A percentile compares a stretch with the other conserved stretches of the same genome.
phyloP scores from a whole-genome alignment of 108 stramenopile species.

The Discostella stelligeroides region DNA sequence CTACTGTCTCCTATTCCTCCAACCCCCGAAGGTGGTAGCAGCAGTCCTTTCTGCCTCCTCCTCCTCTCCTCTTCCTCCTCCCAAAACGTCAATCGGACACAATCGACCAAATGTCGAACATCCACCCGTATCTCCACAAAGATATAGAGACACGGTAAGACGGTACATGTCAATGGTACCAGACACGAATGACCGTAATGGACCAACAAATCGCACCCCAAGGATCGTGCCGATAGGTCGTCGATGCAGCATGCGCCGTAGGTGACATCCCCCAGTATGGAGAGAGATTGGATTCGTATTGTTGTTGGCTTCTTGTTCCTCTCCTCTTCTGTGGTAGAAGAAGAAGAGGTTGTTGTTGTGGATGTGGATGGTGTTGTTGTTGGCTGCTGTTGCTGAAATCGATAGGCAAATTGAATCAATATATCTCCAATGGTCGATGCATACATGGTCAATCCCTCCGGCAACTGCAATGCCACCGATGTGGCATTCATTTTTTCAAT shows the following conservation, averaged over 20 bases:
- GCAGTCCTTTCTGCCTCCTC: background rate
- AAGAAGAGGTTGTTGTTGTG: too few relatives aligned
- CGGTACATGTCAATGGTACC: conserved; percentile 91
- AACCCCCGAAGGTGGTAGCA: conserved; percentile 31
- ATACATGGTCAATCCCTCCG: conserved; percentile 97
- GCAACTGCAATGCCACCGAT: conserved; percentile 93
- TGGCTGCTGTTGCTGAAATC: background rate
- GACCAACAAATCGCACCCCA: conserved; percentile 91
- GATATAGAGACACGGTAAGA: conserved; percentile 91
- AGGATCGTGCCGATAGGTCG: conserved; percentile 89
- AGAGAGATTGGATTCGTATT: conserved; percentile 53
- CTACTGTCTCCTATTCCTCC: too few relatives aligned
- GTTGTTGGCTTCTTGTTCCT: conserved; percentile 8
- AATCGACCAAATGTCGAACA: conserved; percentile 86
- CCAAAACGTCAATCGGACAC: conserved; percentile 60
- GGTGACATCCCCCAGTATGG: conserved; percentile 96
- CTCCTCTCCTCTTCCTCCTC: conserved; percentile 16
- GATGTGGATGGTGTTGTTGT: too few relatives aligned
- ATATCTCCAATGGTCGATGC: conserved; percentile 94
- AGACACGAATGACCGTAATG: conserved; percentile 99
- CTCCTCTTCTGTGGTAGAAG: background rate
- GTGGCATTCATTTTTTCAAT: conserved; percentile 45
- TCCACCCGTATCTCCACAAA: conserved; percentile 98
- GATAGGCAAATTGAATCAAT: conserved; percentile 72
- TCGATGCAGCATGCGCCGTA: conserved; percentile 99